Percentiles rank a stretch among this genome's conserved stretches.
These are phyloP conservation scores for Trichocladium uniseriatum DNA, from an alignment of 495 filamentous ascomycete genomes.

Conservation along the genomic window DNA sequence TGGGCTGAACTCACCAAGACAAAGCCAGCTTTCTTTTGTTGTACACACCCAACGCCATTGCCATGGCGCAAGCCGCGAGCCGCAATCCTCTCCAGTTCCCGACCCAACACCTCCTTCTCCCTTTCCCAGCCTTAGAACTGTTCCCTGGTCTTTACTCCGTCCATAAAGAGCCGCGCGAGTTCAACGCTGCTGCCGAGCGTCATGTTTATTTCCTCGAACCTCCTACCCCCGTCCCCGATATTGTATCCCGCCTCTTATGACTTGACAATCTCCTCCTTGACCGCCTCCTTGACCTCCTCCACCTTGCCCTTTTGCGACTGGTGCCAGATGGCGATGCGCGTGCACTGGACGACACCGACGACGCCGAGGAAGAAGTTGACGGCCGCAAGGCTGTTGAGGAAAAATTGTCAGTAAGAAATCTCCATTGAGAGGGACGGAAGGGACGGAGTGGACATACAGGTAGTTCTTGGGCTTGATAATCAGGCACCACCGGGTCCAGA, in stretches of 20 bases:
- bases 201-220: background rate
- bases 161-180: background rate
- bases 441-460: constrained; percentile 47
- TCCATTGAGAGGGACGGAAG: constrained; percentile 3
- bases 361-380: constrained; percentile 97
- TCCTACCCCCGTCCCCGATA: background rate
- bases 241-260: background rate
- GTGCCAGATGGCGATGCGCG: constrained; percentile 63
- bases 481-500: constrained; percentile 98
- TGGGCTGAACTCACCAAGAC: background rate
- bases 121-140: too few relatives aligned
- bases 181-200: too few relatives aligned
- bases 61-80: background rate
- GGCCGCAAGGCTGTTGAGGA: constrained; percentile 60
- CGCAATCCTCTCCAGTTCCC: background rate
- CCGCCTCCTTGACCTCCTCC: constrained; percentile 39
- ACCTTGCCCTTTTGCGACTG: constrained; percentile 47
- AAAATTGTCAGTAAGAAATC: background rate
- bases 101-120: background rate
- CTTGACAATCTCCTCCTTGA: constrained; percentile 19
- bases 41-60: background rate
- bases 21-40: background rate
- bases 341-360: constrained; percentile 74
- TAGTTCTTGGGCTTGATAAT: constrained; percentile 90
- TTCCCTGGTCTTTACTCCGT: too few relatives aligned